Evolutionary conservation across 2,329 filamentous ascomycete genomes (phyloP).

Genomic region (Triangularia setosa): DNA sequence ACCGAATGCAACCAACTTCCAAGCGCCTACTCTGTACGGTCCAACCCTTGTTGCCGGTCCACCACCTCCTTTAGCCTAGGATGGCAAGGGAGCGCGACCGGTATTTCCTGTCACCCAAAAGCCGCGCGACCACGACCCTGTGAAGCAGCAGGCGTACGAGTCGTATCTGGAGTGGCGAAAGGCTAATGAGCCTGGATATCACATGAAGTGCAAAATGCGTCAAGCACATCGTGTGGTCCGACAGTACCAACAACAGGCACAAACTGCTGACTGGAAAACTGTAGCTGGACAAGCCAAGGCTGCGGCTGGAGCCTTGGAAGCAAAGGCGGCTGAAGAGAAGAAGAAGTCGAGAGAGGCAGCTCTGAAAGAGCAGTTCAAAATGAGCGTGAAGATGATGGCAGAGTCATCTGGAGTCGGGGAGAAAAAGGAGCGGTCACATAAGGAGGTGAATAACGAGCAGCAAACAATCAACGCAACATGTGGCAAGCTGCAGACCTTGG

Average conservation of each 20-base stretch:
- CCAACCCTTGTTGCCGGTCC: not conserved
- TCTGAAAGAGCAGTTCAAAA: conserved; percentile 19
- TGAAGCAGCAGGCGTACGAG: conserved; percentile 44
- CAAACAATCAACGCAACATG: not conserved
- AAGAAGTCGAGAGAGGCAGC: conserved; percentile 9
- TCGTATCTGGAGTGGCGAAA: conserved; percentile 48
- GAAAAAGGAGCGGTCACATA: not conserved
- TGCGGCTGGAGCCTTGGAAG: conserved; percentile 21
- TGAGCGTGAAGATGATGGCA: conserved; percentile 13
- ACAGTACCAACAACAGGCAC: conserved; percentile 13
- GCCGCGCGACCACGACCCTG: conserved; percentile 39
- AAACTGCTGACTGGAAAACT: conserved; percentile 1
- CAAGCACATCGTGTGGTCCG: conserved; percentile 35
- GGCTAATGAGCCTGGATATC: conserved; percentile 45
- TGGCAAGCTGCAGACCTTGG: not conserved
- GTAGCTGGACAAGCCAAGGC: conserved; percentile 16
- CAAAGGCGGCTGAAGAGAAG: conserved; percentile 20
- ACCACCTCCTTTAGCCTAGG: conserved; percentile 7
- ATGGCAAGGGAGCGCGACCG: conserved; percentile 24
- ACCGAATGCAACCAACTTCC: not conserved
- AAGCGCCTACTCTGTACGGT: not conserved
- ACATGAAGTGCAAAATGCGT: conserved; percentile 42
- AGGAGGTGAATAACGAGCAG: not conserved
- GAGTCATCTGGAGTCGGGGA: not conserved
- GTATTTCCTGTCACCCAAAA: conserved; percentile 33